Evolutionary conservation across 129 eudicot species (phyloP).

Genomic region (Kitagawia praeruptora): DNA sequence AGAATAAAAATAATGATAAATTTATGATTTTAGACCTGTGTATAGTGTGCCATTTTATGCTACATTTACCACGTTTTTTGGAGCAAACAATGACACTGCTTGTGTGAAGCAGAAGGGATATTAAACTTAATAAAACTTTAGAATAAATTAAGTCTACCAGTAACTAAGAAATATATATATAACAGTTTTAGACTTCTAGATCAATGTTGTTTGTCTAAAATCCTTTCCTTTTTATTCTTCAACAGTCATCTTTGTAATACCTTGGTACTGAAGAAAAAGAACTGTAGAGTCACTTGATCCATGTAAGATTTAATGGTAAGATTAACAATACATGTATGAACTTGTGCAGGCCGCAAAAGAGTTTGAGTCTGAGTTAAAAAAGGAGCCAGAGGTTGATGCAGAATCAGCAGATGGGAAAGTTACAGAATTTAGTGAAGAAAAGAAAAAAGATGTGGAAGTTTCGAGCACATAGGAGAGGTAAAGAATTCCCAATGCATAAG

Average conservation of each 20-base stretch:
- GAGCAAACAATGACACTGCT: neutral
- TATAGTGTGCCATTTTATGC: neutral
- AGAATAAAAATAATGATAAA: too few relatives aligned
- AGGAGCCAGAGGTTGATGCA: constrained; percentile 29
- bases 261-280: neutral
- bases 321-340: neutral
- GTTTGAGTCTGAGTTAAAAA: constrained; percentile 49
- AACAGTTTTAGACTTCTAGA: neutral
- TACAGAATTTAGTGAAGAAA: constrained; percentile 17
- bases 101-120: neutral
- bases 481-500: neutral
- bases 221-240: neutral
- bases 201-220: neutral
- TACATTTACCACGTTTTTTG: neutral
- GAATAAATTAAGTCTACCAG: neutral
- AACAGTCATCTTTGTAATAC: neutral
- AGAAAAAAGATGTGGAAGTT: constrained; percentile 23
- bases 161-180: neutral
- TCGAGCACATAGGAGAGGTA: constrained; percentile 7
- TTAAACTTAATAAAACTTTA: neutral
- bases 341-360: constrained; percentile 54
- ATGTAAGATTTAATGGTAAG: too few relatives aligned
- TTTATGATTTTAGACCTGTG: neutral
- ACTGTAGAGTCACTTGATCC: neutral
- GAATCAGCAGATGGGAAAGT: constrained; percentile 18